Percentiles rank a stretch among this genome's conserved stretches.
Evolutionary conservation across 176 grass and related monocot species (phyloP).

Genomic region (Oryza punctata): DNA sequence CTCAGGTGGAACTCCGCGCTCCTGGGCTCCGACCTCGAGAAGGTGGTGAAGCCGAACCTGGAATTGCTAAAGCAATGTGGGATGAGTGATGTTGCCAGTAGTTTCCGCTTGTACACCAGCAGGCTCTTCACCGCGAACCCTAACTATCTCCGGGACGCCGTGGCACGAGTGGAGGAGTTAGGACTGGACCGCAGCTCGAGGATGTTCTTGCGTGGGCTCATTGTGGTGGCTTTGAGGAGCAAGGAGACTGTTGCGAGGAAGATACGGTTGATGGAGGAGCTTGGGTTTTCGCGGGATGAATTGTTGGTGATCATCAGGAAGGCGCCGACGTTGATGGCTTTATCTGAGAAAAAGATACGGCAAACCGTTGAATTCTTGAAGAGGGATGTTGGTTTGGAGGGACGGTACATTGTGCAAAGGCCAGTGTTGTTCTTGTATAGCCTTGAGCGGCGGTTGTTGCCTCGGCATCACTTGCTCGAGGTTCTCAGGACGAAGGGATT

Average conservation of each 20-base stretch:
- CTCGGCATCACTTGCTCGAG: constrained; percentile 41
- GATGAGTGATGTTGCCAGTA: neutral
- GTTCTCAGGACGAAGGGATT: constrained; percentile 38
- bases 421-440: constrained; percentile 46
- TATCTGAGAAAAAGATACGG: neutral
- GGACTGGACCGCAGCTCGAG: neutral
- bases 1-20: neutral
- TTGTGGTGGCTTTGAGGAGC: neutral
- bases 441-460: constrained; percentile 50
- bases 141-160: neutral
- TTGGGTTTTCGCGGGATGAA: too few species aligned
- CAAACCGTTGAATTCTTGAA: neutral
- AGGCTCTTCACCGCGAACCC: constrained; percentile 10
- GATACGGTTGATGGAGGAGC: too few species aligned
- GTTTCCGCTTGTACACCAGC: neutral
- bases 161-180: neutral
- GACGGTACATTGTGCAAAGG: constrained; percentile 15
- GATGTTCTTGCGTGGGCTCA: constrained; percentile 21
- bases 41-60: constrained; percentile 38
- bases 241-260: too few species aligned
- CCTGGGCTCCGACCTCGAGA: neutral
- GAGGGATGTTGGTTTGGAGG: constrained; percentile 28
- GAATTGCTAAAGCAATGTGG: constrained; percentile 34
- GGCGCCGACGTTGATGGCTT: too few species aligned
- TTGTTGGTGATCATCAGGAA: too few species aligned